These are phyloP conservation scores for Tolypocladium pustulatum DNA, from an alignment of 2,329 filamentous ascomycete species.

Conservation along the genomic window DNA sequence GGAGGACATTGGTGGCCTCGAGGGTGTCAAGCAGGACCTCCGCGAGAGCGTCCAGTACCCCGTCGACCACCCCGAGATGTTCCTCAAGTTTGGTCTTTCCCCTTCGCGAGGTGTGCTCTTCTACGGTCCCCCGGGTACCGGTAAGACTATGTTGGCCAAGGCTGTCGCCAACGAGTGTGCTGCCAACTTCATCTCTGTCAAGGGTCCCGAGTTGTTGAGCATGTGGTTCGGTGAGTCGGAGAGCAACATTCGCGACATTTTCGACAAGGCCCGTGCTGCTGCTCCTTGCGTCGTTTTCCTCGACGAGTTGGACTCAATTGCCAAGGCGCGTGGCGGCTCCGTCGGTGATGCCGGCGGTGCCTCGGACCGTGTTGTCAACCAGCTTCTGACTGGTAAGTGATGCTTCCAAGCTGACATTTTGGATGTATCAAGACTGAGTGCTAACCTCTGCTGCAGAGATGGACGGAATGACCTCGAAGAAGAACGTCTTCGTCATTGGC, in stretches of 20 bases:
- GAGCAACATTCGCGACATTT: constrained; percentile 99
- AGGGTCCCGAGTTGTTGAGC: constrained; percentile 93
- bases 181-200: constrained; percentile 99
- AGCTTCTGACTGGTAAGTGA: constrained; percentile 82
- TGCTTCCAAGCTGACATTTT: neutral
- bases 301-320: constrained; percentile 96
- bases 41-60: constrained; percentile 98
- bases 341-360: constrained; percentile 94
- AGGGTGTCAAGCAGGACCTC: constrained; percentile 98
- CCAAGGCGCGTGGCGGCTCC: constrained; percentile 97
- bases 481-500: constrained; percentile 99
- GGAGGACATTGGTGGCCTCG: constrained; percentile 98
- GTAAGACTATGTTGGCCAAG: constrained; percentile 99
- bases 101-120: constrained; percentile 97
- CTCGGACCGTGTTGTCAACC: constrained; percentile 98
- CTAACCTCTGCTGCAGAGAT: constrained; percentile 61
- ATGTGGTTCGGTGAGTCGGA: constrained; percentile 99
- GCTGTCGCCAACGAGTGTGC: constrained; percentile 98
- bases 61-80: constrained; percentile 98
- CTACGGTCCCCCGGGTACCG: constrained; percentile 97
- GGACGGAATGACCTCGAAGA: constrained; percentile 99
- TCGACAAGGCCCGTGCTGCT: constrained; percentile 97
- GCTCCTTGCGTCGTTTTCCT: constrained; percentile 98
- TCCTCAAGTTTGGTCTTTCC: constrained; percentile 98
- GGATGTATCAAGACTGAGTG: too few relatives aligned